These are phyloP conservation scores for Ganoderma lucidum DNA, from an alignment of 1,284 basidiomycete species.

Conservation along the genomic window DNA sequence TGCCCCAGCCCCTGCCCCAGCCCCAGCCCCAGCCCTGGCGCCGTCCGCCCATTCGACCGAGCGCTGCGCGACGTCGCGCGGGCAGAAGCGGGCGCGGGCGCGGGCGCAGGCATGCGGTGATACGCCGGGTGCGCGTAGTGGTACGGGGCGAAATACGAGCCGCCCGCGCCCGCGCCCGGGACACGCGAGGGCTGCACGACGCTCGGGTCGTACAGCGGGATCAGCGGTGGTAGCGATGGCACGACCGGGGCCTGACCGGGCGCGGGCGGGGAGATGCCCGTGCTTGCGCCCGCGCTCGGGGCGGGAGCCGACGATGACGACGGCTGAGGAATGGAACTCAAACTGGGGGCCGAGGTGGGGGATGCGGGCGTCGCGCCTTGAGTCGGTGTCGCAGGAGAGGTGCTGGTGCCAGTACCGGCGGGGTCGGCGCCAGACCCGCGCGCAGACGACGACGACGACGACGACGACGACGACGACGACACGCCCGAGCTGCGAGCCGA, in stretches of 20 bases:
- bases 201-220: conserved; percentile 50
- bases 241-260: conserved; percentile 9
- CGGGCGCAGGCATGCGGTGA: not conserved
- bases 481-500: conserved; percentile 7
- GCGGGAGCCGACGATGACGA: not conserved
- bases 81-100: too few relatives aligned
- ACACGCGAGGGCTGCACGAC: conserved; percentile 14
- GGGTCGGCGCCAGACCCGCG: conserved; percentile 2
- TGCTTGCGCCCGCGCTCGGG: not conserved
- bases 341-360: not conserved
- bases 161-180: not conserved
- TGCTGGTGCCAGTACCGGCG: not conserved
- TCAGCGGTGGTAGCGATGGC: conserved; percentile 49
- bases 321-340: not conserved
- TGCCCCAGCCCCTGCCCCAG: conserved; percentile 35
- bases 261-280: not conserved
- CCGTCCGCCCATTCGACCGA: not conserved
- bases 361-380: not conserved
- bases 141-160: conserved; percentile 16
- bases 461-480: not conserved
- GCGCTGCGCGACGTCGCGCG: not conserved
- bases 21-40: not conserved
- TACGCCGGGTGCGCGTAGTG: not conserved
- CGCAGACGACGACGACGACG: not conserved
- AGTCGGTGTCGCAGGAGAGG: not conserved